Conservation (phyloP, 2,329 filamentous ascomycete species). For the Nemania sp. region DNA sequence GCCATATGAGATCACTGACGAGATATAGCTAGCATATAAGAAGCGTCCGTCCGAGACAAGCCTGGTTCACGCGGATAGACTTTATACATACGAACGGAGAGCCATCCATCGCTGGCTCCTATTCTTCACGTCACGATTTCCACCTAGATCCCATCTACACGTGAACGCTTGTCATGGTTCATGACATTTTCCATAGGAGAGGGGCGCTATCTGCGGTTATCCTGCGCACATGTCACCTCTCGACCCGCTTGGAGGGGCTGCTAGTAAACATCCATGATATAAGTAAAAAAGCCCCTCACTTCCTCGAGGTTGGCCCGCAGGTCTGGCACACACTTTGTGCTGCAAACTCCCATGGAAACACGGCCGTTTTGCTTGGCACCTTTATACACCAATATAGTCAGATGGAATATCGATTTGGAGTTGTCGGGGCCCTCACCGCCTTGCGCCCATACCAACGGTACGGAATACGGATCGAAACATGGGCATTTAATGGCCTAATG, state of each 20-base stretch:
- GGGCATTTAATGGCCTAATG: neutral
- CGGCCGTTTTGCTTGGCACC: conserved; percentile 15
- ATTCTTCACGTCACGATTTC: conserved; percentile 12
- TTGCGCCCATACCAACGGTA: neutral
- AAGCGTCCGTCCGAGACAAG: neutral
- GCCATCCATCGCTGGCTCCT: conserved; percentile 6
- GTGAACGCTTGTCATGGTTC: conserved; percentile 8
- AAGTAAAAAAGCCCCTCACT: conserved; percentile 13
- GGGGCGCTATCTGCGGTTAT: conserved; percentile 26
- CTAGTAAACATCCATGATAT: too few relatives aligned
- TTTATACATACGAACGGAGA: neutral
- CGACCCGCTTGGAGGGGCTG: conserved; percentile 18
- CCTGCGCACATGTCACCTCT: conserved; percentile 13
- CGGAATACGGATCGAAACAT: conserved; percentile 8
- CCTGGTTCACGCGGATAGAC: neutral
- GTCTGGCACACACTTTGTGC: conserved; percentile 15
- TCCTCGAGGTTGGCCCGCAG: conserved; percentile 18
- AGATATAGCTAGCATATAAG: neutral
- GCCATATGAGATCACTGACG: neutral
- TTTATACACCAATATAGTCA: neutral
- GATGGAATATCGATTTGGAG: neutral
- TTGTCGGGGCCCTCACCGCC: conserved; percentile 14
- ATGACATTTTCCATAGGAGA: neutral
- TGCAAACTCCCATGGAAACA: conserved; percentile 15
- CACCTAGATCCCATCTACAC: conserved; percentile 7